A percentile compares a stretch with the other conserved stretches of the same genome.
phyloP scores from a whole-genome alignment of 2,329 filamentous ascomycete genomes.

The Fusarium poae region DNA sequence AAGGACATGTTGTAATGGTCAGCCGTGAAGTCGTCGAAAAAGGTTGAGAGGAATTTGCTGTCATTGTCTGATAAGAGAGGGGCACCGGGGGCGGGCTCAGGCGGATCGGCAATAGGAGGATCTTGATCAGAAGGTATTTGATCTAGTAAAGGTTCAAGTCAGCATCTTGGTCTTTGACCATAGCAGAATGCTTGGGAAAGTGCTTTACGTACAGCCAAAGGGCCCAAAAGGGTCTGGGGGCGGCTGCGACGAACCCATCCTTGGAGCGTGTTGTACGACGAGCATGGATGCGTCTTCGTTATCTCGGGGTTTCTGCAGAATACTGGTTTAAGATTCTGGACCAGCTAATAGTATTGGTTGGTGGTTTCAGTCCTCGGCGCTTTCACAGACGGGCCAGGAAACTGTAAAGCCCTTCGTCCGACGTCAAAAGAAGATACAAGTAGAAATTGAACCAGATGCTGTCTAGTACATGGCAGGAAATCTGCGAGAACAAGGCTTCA shows the following conservation, averaged over 20 bases:
- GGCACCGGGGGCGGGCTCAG: slow-evolving; percentile 73
- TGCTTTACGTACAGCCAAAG: slow-evolving; percentile 73
- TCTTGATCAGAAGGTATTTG: slow-evolving; percentile 60
- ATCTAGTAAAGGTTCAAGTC: slow-evolving; percentile 56
- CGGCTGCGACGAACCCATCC: slow-evolving; percentile 71
- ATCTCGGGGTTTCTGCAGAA: slow-evolving; percentile 20
- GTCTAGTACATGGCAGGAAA: slow-evolving; percentile 12
- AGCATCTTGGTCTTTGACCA: slow-evolving; percentile 25
- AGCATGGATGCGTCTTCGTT: slow-evolving; percentile 66
- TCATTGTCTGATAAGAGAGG: slow-evolving; percentile 74
- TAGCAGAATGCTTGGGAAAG: not conserved
- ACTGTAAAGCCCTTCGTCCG: slow-evolving; percentile 11
- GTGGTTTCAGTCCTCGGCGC: not conserved
- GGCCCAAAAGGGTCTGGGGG: slow-evolving; percentile 66
- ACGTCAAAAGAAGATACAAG: slow-evolving; percentile 18
- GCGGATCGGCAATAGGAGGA: slow-evolving; percentile 65
- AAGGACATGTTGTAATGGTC: slow-evolving; percentile 65
- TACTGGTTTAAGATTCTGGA: slow-evolving; percentile 6
- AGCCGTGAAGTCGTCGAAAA: slow-evolving; percentile 68
- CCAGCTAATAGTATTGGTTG: slow-evolving; percentile 7
- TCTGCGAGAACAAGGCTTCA: not conserved
- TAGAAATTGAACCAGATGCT: slow-evolving; percentile 1
- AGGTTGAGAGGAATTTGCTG: slow-evolving; percentile 68
- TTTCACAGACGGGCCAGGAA: not conserved
- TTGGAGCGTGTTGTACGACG: slow-evolving; percentile 65